These are phyloP conservation scores for Camelina hispida DNA, from an alignment of 345 rosid genomes.

Conservation along the genomic window DNA sequence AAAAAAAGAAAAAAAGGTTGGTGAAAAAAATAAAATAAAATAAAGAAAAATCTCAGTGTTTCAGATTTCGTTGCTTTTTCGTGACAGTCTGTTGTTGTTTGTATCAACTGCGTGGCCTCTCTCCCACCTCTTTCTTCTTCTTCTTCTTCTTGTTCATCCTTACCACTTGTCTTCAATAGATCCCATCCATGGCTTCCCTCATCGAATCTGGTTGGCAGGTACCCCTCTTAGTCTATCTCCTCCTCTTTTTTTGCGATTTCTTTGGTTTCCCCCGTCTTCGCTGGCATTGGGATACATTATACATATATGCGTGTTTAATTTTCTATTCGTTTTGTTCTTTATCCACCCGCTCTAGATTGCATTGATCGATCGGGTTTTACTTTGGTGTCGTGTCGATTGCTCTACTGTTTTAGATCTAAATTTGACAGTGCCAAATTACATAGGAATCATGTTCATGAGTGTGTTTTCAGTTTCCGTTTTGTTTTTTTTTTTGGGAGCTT, in stretches of 20 bases:
- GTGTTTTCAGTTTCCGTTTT: neutral
- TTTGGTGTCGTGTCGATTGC: slow-evolving; percentile 4
- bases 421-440: slow-evolving; percentile 11
- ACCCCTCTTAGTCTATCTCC: slow-evolving; percentile 20
- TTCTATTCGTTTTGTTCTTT: neutral
- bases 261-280: neutral
- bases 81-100: slow-evolving; percentile 54
- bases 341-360: neutral
- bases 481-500: neutral
- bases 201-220: slow-evolving; percentile 92
- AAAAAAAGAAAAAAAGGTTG: neutral
- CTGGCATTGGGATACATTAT: slow-evolving; percentile 15
- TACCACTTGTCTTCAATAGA: slow-evolving; percentile 1
- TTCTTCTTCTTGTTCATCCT: slow-evolving; percentile 1
- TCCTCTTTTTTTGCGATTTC: neutral
- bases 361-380: neutral
- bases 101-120: slow-evolving; percentile 39
- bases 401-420: slow-evolving; percentile 35
- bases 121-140: slow-evolving; percentile 33
- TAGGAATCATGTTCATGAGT: neutral
- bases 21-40: neutral
- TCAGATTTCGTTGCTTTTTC: slow-evolving; percentile 10
- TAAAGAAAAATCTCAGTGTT: neutral
- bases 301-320: neutral
- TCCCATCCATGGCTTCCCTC: slow-evolving; percentile 68